Evolutionary conservation across 1,284 basidiomycete genomes (phyloP), one percentile per base, ranked within the genome.

Genomic region (Filobasidium uniguttulatum): DNA sequence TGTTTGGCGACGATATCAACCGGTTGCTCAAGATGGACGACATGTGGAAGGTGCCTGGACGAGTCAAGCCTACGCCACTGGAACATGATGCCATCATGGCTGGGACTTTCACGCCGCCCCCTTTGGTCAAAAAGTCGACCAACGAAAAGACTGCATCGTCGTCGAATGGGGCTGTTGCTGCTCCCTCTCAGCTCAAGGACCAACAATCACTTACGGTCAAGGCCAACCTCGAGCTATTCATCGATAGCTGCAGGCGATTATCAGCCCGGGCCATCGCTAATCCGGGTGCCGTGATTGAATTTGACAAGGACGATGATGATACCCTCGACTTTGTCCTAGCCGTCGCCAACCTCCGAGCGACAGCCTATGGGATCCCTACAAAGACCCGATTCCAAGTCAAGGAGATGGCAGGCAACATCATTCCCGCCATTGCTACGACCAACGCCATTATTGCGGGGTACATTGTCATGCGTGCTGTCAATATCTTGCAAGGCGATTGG

Each of bases 351-450:
- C 73, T 99, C 34, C 81, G 93, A 4, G 86, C 88, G 0, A 77
- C 78, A 5, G 86, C 90, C 0, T 97, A 97, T 65, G 82, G 82
- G 5, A 99, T 99, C 44, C 75, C 78, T 8, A 75, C 75, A 1
- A 90, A 93, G 72, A 96, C 89, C 3, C 78, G 89, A 8, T 99
- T 94, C 82, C 83, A 97, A 65, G 82, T 97, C 48, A 98, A 98
- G 77, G 90, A 97, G 71, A 97, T 97, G 86, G 94, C 94, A 0
- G 93, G 94, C 10, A 99, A 98, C 71, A 98, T 98, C 65, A 96
- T 94, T 55, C 94, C 94, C 1, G 94, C 94, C 1, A 97, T 98
- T 59, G 94, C 94, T 2, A 97, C 94, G 0, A 99, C 94, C 7
- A 99, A 99, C 66, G 94, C 94, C 12, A 86, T 98, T 67, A 81